Evolutionary conservation across 225 moss, liverwort and hornwort genomes (phyloP).

Genomic region (Polytrichum formosum): DNA sequence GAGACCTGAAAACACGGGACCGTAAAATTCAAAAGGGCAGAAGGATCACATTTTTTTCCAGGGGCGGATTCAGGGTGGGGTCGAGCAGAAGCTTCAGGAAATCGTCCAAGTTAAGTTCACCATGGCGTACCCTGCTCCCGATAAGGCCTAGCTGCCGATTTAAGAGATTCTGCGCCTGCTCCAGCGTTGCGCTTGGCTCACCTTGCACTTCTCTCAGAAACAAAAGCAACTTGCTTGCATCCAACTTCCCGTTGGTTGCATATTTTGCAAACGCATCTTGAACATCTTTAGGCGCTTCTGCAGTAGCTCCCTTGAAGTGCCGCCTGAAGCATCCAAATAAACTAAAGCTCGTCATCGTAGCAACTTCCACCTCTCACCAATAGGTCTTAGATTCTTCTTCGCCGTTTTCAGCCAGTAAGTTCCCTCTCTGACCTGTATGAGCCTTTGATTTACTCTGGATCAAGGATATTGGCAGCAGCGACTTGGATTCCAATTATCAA

Average conservation of each 20-base stretch:
- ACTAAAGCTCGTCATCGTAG: slow-evolving; percentile 6
- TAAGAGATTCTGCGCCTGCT: slow-evolving; percentile 30
- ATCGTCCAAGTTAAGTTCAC: slow-evolving; percentile 22
- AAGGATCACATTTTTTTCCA: slow-evolving; percentile 14
- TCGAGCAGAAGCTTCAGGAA: slow-evolving; percentile 39
- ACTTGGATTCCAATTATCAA: too few relatives aligned
- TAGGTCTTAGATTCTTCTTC: too few relatives aligned
- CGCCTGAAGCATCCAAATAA: slow-evolving; percentile 43
- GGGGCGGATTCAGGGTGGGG: slow-evolving; percentile 24
- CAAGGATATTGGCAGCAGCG: too few relatives aligned
- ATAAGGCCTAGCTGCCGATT: slow-evolving; percentile 18
- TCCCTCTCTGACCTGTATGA: too few relatives aligned
- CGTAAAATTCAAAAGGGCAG: background rate
- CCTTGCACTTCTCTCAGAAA: slow-evolving; percentile 45
- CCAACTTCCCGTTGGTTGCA: slow-evolving; percentile 28
- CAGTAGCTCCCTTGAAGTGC: slow-evolving; percentile 13
- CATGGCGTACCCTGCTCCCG: slow-evolving; percentile 11
- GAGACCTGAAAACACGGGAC: too few relatives aligned
- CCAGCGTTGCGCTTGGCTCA: slow-evolving; percentile 27
- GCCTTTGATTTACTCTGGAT: too few relatives aligned
- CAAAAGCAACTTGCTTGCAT: slow-evolving; percentile 22
- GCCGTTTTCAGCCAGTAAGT: too few relatives aligned
- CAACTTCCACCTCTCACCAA: too few relatives aligned
- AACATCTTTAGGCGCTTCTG: slow-evolving; percentile 23
- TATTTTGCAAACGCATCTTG: slow-evolving; percentile 34